phyloP scores from a whole-genome alignment of 352 stramenopile genomes.

The Pythium sukuiense region DNA sequence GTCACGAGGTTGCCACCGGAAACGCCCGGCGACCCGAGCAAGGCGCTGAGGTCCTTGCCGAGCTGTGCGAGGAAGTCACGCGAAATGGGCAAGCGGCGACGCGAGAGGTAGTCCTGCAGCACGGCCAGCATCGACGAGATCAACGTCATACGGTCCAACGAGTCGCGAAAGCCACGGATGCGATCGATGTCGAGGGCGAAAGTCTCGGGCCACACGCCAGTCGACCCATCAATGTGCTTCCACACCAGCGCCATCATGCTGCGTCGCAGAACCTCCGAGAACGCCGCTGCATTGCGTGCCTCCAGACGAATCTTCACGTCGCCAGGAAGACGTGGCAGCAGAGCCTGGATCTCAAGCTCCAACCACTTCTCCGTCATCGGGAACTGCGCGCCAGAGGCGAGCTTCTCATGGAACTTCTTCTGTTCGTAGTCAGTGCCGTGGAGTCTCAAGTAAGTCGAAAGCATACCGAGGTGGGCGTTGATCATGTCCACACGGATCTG shows the following conservation, averaged over 20 bases:
- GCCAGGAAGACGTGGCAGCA: slow-evolving; percentile 30
- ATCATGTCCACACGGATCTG: slow-evolving; percentile 59
- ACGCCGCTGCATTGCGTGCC: slow-evolving; percentile 36
- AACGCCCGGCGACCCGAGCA: slow-evolving; percentile 49
- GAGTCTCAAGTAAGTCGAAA: slow-evolving; percentile 53
- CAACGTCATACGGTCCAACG: slow-evolving; percentile 55
- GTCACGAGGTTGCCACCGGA: slow-evolving; percentile 51
- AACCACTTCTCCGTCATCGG: slow-evolving; percentile 57
- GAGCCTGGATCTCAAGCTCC: slow-evolving; percentile 32
- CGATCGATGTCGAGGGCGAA: slow-evolving; percentile 60
- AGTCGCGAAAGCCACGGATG: slow-evolving; percentile 52
- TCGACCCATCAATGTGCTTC: slow-evolving; percentile 50
- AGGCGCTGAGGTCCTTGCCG: slow-evolving; percentile 34
- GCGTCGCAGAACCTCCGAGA: slow-evolving; percentile 43
- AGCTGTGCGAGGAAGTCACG: slow-evolving; percentile 36
- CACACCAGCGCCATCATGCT: slow-evolving; percentile 50
- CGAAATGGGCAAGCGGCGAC: slow-evolving; percentile 28
- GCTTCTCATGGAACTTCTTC: slow-evolving; percentile 42
- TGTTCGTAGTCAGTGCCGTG: slow-evolving; percentile 70
- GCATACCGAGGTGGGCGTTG: slow-evolving; percentile 56
- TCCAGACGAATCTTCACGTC: slow-evolving; percentile 30
- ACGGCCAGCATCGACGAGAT: slow-evolving; percentile 57
- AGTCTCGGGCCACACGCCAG: slow-evolving; percentile 60
- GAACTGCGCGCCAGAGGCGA: slow-evolving; percentile 30
- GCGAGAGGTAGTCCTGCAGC: slow-evolving; percentile 59